Evolutionary conservation across 176 grass and related monocot species (phyloP), one percentile per base, ranked within the genome.

Genomic region (Areca catechu): DNA sequence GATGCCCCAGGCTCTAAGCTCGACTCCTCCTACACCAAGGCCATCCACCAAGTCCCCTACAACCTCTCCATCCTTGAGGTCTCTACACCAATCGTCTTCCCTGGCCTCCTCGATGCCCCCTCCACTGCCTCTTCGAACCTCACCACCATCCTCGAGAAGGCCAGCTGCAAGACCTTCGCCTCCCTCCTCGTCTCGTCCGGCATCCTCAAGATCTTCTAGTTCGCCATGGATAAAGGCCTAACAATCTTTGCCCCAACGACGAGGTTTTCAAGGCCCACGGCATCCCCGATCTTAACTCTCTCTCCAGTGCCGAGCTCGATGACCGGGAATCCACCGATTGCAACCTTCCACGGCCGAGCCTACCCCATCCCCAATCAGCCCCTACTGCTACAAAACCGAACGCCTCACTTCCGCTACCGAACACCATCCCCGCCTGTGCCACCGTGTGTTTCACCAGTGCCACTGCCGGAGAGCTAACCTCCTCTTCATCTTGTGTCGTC

Each of bases 41-140:
- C 83, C 22, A 51, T 97, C 22, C 67, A 84, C 58, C 72, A 88
- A 74, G 58, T 80, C 22, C 93, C 93, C 0, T 97, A 84, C 80
- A 91, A 80, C 59, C 87, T 97, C 72, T 97, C 93, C 29, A 87
- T 97, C 18, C 80, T 97, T 7, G 86, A 81, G 80, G 73, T 97
- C 37, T 91, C 87, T 21, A 77, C 74, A n/a, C n/a, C n/a, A n/a
- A n/a, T n/a, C n/a, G n/a, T n/a, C n/a, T n/a, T n/a, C n/a, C n/a
- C n/a, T n/a, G 87, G 93, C 22, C 86, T 97, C 20, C 73, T 97
- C 51, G 68, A 68, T 37, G 53, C 83, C 16, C 70, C 82, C 0
- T 84, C 91, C 3, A 55, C 77, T 4, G 20, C 81, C 34, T 82
- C 78, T 14, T 69, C 51, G 50, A 97, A 97, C 78, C 65, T 97